A percentile compares a stretch with the other conserved stretches of the same genome.
These are phyloP conservation scores for Caryopteris hybrid DNA, from an alignment of 305 asterid genomes.

Conservation along the genomic window DNA sequence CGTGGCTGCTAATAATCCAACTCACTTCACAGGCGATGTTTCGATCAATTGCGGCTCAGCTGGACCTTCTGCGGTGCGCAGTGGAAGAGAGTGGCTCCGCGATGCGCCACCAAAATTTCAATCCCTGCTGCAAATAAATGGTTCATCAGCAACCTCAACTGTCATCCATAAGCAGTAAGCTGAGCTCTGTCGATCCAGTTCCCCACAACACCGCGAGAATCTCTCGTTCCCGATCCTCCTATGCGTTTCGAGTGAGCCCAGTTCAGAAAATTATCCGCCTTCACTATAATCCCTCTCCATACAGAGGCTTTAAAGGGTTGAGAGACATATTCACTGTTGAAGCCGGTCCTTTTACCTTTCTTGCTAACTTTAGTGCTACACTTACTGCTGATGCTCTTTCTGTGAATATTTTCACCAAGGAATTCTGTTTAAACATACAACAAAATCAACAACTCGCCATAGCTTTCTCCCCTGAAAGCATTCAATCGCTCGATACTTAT, in stretches of 20 bases:
- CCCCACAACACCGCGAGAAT: slow-evolving; percentile 21
- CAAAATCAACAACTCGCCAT: neutral
- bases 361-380: slow-evolving; percentile 12
- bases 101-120: slow-evolving; percentile 12
- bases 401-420: slow-evolving; percentile 10
- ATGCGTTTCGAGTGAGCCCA: slow-evolving; percentile 13
- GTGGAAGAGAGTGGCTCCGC: slow-evolving; percentile 29
- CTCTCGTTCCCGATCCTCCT: slow-evolving; percentile 9
- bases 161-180: neutral
- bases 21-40: slow-evolving; percentile 6
- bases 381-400: slow-evolving; percentile 12
- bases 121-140: slow-evolving; percentile 10
- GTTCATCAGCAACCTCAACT: slow-evolving; percentile 27
- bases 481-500: slow-evolving; percentile 10
- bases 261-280: too few species aligned
- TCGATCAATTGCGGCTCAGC: slow-evolving; percentile 30
- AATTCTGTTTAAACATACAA: neutral
- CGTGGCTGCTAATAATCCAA: neutral
- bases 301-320: slow-evolving; percentile 13
- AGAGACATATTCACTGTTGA: slow-evolving; percentile 20
- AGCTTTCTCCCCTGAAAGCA: slow-evolving; percentile 16
- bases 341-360: slow-evolving; percentile 22
- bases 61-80: slow-evolving; percentile 1
- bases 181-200: slow-evolving; percentile 8
- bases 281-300: slow-evolving; percentile 14